phyloP scores from a whole-genome alignment of 208 protist genomes.

The Trypanosoma lewisi region DNA sequence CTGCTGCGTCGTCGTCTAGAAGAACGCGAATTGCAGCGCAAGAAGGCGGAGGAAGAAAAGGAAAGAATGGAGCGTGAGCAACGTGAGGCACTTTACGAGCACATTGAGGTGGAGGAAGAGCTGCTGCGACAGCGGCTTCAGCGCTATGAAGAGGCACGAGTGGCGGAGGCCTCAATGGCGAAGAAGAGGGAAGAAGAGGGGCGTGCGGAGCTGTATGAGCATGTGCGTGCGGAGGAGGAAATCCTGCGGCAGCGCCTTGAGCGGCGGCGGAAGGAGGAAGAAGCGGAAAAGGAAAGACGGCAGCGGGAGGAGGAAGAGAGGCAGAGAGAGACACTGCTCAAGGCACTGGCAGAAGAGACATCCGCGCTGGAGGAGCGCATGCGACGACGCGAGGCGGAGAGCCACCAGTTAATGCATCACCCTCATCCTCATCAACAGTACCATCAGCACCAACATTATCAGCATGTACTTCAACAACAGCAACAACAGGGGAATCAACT shows the following conservation, averaged over 20 bases:
- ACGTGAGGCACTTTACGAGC: slow-evolving; percentile 49
- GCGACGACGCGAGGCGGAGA: slow-evolving; percentile 29
- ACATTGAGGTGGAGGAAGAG: slow-evolving; percentile 63
- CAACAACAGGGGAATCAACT: slow-evolving; percentile 1
- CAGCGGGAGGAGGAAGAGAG: slow-evolving; percentile 27
- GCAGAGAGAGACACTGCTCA: slow-evolving; percentile 9
- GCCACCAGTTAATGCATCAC: neutral
- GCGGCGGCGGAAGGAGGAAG: slow-evolving; percentile 35
- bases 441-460: neutral
- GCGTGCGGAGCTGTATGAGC: slow-evolving; percentile 57
- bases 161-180: slow-evolving; percentile 37
- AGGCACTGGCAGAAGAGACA: slow-evolving; percentile 17
- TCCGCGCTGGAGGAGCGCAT: slow-evolving; percentile 36
- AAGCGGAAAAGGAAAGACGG: slow-evolving; percentile 12
- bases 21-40: slow-evolving; percentile 28
- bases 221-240: slow-evolving; percentile 66
- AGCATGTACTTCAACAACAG: neutral
- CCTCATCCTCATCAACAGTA: neutral
- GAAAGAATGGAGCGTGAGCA: slow-evolving; percentile 30
- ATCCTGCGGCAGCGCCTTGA: slow-evolving; percentile 50
- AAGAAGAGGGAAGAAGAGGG: slow-evolving; percentile 27
- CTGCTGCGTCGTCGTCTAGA: slow-evolving; percentile 35
- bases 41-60: slow-evolving; percentile 35
- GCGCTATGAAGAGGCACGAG: slow-evolving; percentile 43
- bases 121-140: slow-evolving; percentile 51